Evolutionary conservation across 108 stramenopile genomes (phyloP).

Genomic region (Nitzschia sp.): DNA sequence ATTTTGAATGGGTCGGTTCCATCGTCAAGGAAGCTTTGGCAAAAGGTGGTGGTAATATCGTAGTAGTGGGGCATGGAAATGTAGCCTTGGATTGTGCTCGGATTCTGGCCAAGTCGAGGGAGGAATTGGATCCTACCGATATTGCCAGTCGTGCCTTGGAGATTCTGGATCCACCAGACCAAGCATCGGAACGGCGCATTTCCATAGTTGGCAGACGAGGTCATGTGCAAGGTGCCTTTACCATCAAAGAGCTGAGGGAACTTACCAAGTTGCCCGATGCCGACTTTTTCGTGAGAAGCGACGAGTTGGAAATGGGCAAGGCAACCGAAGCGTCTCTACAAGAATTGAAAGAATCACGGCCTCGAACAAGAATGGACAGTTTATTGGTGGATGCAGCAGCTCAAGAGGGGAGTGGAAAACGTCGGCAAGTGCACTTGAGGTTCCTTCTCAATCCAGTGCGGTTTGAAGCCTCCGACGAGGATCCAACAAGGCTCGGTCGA

Average conservation of each 20-base stretch:
- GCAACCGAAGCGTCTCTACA: conserved; percentile 66
- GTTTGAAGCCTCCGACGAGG: conserved; percentile 46
- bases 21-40: conserved; percentile 40
- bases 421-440: conserved; percentile 73
- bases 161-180: conserved; percentile 36
- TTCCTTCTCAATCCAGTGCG: conserved; percentile 84
- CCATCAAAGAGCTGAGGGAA: conserved; percentile 98
- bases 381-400: conserved; percentile 54
- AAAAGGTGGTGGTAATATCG: conserved; percentile 48
- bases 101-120: conserved; percentile 83
- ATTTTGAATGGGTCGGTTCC: conserved; percentile 54
- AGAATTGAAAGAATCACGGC: conserved; percentile 66
- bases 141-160: conserved; percentile 77
- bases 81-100: conserved; percentile 97
- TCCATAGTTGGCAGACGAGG: conserved; percentile 94
- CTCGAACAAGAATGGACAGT: conserved; percentile 72
- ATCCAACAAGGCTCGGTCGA: conserved; percentile 42
- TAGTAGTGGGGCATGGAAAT: conserved; percentile 96
- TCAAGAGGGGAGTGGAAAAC: background rate
- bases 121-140: conserved; percentile 83
- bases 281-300: conserved; percentile 57
- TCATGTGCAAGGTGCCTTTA: conserved; percentile 96
- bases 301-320: conserved; percentile 83
- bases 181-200: conserved; percentile 27
- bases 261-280: conserved; percentile 76